phyloP scores from a whole-genome alignment of 2,329 filamentous ascomycete genomes.

The Chrysoporthe austroafricana region DNA sequence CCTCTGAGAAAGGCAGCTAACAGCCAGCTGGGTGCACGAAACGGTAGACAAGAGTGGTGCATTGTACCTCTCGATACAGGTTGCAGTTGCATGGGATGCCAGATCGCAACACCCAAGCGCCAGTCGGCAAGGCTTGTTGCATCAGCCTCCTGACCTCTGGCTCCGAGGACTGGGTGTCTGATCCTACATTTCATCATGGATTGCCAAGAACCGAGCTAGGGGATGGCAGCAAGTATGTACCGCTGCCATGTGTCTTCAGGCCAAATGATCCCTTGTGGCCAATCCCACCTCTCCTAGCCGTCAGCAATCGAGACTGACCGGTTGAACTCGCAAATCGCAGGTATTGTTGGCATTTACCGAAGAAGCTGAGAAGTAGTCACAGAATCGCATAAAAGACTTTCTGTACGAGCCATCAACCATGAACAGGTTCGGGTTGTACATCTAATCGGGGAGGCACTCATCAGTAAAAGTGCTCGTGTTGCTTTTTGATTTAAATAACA shows the following conservation, averaged over 20 bases:
- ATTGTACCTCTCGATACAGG: background rate
- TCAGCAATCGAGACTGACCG: no score
- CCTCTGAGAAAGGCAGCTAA: background rate
- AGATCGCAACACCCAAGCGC: constrained; percentile 4
- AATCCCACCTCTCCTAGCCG: no score
- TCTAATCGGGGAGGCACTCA: background rate
- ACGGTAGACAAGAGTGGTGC: background rate
- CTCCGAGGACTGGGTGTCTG: no score
- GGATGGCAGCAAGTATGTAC: background rate
- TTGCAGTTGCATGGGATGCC: background rate
- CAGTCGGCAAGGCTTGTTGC: constrained; percentile 7
- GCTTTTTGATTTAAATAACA: background rate
- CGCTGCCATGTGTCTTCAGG: no score
- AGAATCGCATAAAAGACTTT: no score
- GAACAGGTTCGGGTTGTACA: background rate
- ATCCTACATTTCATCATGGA: no score
- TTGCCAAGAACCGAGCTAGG: no score
- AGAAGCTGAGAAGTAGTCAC: no score
- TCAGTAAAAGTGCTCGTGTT: background rate
- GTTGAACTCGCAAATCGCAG: no score
- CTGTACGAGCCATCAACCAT: background rate
- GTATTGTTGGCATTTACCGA: no score
- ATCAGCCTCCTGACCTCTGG: background rate
- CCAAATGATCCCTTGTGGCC: no score
- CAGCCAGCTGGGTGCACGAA: background rate